phyloP scores from a whole-genome alignment of 768 basidiomycete species.

The Pleurotus eryngii region DNA sequence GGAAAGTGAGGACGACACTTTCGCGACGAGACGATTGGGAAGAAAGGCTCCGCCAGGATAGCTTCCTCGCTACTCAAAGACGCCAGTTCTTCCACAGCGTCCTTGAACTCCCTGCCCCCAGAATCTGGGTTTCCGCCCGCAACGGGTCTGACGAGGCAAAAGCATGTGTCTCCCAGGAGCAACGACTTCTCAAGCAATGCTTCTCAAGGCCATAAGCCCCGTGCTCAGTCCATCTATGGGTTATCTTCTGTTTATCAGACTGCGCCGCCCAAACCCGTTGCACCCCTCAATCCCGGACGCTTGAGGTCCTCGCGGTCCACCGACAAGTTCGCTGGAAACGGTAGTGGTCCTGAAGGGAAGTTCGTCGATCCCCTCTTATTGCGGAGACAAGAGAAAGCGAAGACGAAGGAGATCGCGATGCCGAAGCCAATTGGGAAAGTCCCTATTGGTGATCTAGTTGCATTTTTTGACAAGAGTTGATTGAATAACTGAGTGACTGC shows the following conservation, averaged over 20 bases:
- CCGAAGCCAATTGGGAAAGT: constrained; percentile 57
- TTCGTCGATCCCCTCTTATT: constrained; percentile 79
- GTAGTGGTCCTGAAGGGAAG: constrained; percentile 26
- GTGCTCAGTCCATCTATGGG: constrained; percentile 62
- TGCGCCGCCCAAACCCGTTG: constrained; percentile 20
- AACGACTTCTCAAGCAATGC: constrained; percentile 5
- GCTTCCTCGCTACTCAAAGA: constrained; percentile 5
- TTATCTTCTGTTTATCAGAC: constrained; percentile 33
- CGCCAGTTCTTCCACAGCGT: not conserved
- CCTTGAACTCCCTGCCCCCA: constrained; percentile 2
- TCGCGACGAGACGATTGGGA: constrained; percentile 62
- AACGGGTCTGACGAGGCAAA: not conserved
- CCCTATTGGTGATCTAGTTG: constrained; percentile 73
- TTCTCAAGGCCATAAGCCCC: constrained; percentile 14
- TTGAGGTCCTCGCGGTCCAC: constrained; percentile 34
- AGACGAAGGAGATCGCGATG: constrained; percentile 37
- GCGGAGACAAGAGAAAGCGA: constrained; percentile 59
- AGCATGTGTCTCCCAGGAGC: not conserved
- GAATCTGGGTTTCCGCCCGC: not conserved
- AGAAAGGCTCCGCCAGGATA: constrained; percentile 37
- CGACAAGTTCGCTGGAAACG: constrained; percentile 26
- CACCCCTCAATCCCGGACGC: constrained; percentile 33
- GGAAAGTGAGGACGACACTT: constrained; percentile 37
- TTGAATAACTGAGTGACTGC: not conserved
- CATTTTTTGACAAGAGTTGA: constrained; percentile 66